Evolutionary conservation across 805 yeast genomes (phyloP).

Genomic region (Ogataea henricii): DNA sequence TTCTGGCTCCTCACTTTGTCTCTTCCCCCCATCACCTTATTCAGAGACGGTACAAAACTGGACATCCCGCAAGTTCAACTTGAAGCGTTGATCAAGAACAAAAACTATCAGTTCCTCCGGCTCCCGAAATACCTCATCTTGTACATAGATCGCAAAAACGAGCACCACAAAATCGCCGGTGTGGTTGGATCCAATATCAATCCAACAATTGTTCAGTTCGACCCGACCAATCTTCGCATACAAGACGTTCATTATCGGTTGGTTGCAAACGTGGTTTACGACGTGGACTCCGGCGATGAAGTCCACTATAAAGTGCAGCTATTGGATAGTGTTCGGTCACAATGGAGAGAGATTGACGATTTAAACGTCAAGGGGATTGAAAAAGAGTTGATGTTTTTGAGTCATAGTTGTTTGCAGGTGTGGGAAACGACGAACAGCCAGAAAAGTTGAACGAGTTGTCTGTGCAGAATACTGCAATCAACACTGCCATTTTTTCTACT

Average conservation of each 20-base stretch:
- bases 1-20: constrained; percentile 62
- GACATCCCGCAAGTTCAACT: constrained; percentile 56
- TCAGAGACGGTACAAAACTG: constrained; percentile 47
- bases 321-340: constrained; percentile 38
- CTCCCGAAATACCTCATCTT: constrained; percentile 59
- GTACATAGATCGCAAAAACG: constrained; percentile 56
- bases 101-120: constrained; percentile 40
- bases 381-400: constrained; percentile 59
- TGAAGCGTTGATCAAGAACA: constrained; percentile 44
- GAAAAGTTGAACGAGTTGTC: too few relatives aligned
- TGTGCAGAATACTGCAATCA: too few relatives aligned
- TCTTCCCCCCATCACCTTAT: constrained; percentile 58
- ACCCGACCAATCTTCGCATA: constrained; percentile 37
- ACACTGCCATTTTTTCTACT: too few relatives aligned
- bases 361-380: constrained; percentile 48
- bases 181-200: constrained; percentile 46
- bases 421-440: too few relatives aligned
- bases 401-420: constrained; percentile 65
- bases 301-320: constrained; percentile 52
- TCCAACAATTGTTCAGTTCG: constrained; percentile 65
- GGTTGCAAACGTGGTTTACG: constrained; percentile 50
- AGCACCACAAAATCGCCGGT: constrained; percentile 33
- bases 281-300: constrained; percentile 17
- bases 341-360: constrained; percentile 65
- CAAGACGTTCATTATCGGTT: constrained; percentile 41